Evolutionary conservation across 805 yeast species (phyloP).

Genomic region (Wickerhamiella occidentalis): DNA sequence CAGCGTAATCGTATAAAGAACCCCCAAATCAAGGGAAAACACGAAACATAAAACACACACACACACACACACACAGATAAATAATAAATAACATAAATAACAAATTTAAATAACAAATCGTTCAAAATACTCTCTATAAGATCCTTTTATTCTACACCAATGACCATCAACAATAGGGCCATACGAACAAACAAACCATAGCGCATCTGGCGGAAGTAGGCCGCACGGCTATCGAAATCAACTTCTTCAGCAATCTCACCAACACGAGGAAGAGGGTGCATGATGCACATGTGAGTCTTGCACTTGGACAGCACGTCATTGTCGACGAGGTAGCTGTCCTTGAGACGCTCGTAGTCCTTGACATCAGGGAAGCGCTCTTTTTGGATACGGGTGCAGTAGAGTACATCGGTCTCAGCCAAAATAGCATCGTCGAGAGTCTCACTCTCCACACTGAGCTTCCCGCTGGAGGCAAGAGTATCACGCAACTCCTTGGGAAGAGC

Average conservation of each 20-base stretch:
- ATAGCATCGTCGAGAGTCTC: constrained; percentile 71
- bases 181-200: constrained; percentile 96
- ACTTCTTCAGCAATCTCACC: constrained; percentile 96
- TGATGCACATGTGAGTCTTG: constrained; percentile 94
- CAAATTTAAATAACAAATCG: constrained; percentile 13
- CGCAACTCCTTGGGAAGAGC: constrained; percentile 66
- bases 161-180: constrained; percentile 97
- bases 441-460: constrained; percentile 63
- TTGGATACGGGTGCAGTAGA: constrained; percentile 96
- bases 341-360: constrained; percentile 72
- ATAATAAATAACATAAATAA: constrained; percentile 8
- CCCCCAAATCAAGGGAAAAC: no score
- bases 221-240: constrained; percentile 98
- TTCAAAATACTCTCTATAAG: constrained; percentile 10
- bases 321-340: constrained; percentile 85
- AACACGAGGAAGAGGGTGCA: constrained; percentile 98
- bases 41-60: not conserved
- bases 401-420: constrained; percentile 80
- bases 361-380: constrained; percentile 80
- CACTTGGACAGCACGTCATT: constrained; percentile 83
- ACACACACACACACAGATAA: constrained; percentile 7
- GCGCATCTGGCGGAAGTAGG: constrained; percentile 99
- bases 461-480: constrained; percentile 49
- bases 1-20: no score
- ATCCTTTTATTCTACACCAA: constrained; percentile 70